phyloP scores from a whole-genome alignment of 805 yeast genomes.

The Candida nemodendra region DNA sequence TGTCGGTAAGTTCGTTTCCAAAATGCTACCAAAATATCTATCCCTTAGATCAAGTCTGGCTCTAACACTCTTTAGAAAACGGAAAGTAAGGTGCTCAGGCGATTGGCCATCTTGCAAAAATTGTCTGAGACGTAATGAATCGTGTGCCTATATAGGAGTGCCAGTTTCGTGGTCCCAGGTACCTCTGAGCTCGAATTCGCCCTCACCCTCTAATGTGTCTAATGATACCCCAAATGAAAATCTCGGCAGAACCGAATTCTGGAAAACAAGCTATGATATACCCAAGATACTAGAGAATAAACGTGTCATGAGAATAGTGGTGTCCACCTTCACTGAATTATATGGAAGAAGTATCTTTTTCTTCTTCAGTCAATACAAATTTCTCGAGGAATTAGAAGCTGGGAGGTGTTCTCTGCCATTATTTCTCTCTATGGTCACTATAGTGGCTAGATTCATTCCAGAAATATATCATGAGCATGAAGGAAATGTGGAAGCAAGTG shows the following conservation, averaged over 20 bases:
- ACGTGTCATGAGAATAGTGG: background rate
- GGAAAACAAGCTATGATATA: too few relatives aligned
- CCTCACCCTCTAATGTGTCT: too few relatives aligned
- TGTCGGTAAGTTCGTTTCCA: too few relatives aligned
- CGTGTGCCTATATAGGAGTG: background rate
- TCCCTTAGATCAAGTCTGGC: too few relatives aligned
- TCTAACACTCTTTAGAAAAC: constrained; percentile 3
- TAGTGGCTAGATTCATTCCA: constrained; percentile 4
- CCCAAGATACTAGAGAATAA: background rate
- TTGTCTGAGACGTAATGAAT: background rate
- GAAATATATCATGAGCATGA: constrained; percentile 3
- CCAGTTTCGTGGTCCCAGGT: constrained; percentile 1
- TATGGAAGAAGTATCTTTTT: constrained; percentile 3
- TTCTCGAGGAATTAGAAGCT: constrained; percentile 1
- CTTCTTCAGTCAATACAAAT: constrained; percentile 1
- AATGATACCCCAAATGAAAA: too few relatives aligned
- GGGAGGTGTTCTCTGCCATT: background rate
- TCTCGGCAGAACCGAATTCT: too few relatives aligned
- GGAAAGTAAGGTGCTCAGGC: constrained; percentile 3
- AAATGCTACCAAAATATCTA: too few relatives aligned
- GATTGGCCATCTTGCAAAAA: constrained; percentile 3
- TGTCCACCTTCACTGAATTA: background rate
- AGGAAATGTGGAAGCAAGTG: constrained; percentile 4
- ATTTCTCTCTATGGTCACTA: background rate
- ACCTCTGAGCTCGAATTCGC: background rate